These are phyloP conservation scores for Microcyclosporella mali DNA, from an alignment of 2,329 filamentous ascomycete genomes.

Conservation along the genomic window DNA sequence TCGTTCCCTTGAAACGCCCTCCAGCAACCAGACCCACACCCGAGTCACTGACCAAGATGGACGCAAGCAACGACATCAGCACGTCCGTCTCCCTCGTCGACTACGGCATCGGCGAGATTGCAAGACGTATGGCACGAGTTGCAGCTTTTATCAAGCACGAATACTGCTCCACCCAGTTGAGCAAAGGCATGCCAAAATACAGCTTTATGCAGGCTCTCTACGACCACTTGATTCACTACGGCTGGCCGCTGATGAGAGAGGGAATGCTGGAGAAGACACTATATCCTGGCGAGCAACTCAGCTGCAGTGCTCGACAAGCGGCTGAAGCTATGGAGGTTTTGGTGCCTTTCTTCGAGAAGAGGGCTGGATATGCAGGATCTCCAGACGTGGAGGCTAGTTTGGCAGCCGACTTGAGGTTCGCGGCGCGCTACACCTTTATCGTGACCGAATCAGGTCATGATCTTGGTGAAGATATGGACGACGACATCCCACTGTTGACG, in stretches of 20 bases:
- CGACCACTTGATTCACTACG: conserved; percentile 6
- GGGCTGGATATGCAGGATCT: not conserved
- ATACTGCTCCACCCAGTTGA: conserved; percentile 7
- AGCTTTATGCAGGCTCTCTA: conserved; percentile 5
- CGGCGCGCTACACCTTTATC: not conserved
- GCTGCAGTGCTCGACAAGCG: conserved; percentile 4
- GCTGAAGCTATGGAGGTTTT: conserved; percentile 10
- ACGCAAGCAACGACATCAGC: not conserved
- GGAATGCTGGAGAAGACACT: not conserved
- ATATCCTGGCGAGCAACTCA: conserved; percentile 7
- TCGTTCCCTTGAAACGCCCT: not conserved
- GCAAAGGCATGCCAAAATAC: conserved; percentile 5
- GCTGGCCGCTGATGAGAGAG: conserved; percentile 6
- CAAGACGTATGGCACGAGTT: conserved; percentile 8
- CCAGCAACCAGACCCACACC: not conserved
- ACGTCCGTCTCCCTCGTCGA: not conserved
- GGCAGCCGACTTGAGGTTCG: not conserved
- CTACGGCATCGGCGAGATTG: conserved; percentile 3
- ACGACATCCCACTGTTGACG: not conserved
- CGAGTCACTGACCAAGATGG: not conserved
- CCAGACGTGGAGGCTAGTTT: not conserved
- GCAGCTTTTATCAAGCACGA: conserved; percentile 12
- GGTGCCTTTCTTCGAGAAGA: conserved; percentile 6
- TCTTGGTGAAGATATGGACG: not conserved
- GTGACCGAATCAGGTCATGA: not conserved